A percentile compares a stretch with the other conserved stretches of the same genome.
Evolutionary conservation across 176 grass and related monocot genomes (phyloP).

Genomic region (Luzula sylvatica): DNA sequence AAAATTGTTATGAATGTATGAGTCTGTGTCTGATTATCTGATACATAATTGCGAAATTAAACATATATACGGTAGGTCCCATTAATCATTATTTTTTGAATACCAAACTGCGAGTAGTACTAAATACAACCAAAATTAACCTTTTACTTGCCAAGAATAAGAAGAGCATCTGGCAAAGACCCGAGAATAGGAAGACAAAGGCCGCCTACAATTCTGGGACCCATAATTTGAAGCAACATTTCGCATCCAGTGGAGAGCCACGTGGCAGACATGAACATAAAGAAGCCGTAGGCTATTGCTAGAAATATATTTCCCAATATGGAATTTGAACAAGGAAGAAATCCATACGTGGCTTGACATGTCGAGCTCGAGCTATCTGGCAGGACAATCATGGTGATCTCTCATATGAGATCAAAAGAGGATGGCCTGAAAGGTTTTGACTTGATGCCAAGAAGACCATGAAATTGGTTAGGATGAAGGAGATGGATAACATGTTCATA

Average conservation of each 20-base stretch:
- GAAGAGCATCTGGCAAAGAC: conserved; percentile 55
- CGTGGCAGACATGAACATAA: conserved; percentile 76
- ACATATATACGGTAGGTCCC: background rate
- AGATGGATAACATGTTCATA: no score
- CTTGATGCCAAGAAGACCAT: no score
- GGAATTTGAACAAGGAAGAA: no score
- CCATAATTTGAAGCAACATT: conserved; percentile 61
- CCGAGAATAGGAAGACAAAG: conserved; percentile 82
- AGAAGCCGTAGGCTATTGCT: conserved; percentile 48
- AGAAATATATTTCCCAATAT: conserved; percentile 20
- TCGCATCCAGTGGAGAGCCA: conserved; percentile 72
- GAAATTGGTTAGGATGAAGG: no score
- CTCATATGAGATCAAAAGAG: no score
- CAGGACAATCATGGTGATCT: no score
- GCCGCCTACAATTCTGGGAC: conserved; percentile 59
- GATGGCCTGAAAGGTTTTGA: no score
- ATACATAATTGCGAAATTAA: background rate
- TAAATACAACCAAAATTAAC: background rate
- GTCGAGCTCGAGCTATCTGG: no score
- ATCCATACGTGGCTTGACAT: no score
- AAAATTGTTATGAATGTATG: background rate
- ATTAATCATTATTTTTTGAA: background rate
- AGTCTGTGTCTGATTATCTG: background rate
- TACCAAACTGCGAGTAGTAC: background rate
- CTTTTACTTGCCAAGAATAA: conserved; percentile 40